phyloP scores from a whole-genome alignment of 1,284 basidiomycete genomes.

The Kwoniella shivajii region DNA sequence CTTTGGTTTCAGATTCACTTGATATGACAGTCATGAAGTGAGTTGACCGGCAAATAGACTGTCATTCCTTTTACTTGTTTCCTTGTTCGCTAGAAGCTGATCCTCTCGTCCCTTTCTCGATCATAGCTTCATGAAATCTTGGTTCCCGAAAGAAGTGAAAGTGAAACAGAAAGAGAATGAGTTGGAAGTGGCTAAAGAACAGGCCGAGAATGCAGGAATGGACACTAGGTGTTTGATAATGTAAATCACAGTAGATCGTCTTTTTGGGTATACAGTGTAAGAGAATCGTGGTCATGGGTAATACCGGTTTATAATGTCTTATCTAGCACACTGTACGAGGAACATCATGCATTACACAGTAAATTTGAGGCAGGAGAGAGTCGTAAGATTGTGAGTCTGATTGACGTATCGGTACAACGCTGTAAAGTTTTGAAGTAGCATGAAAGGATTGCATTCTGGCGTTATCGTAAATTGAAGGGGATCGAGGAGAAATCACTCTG shows the following conservation, averaged over 20 bases:
- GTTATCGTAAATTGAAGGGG: too few relatives aligned
- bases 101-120: not conserved
- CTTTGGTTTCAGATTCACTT: constrained; percentile 31
- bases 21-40: constrained; percentile 48
- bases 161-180: constrained; percentile 78
- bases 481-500: too few relatives aligned
- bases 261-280: too few relatives aligned
- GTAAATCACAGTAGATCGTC: not conserved
- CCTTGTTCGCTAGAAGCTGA: not conserved
- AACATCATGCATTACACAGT: too few relatives aligned
- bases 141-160: constrained; percentile 85
- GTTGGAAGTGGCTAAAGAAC: constrained; percentile 71
- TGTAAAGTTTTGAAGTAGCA: too few relatives aligned
- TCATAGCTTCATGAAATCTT: constrained; percentile 76
- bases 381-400: too few relatives aligned
- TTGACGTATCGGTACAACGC: too few relatives aligned
- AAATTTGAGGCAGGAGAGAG: too few relatives aligned
- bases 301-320: too few relatives aligned
- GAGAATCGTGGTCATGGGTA: too few relatives aligned
- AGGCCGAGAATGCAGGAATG: constrained; percentile 66
- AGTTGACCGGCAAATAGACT: constrained; percentile 13
- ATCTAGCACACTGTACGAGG: too few relatives aligned
- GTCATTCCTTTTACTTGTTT: not conserved
- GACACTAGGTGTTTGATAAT: constrained; percentile 39
- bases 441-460: too few relatives aligned